Evolutionary conservation across 306 rosid species (phyloP), one percentile per base, ranked within the genome.

Genomic region (Quercus gilva): DNA sequence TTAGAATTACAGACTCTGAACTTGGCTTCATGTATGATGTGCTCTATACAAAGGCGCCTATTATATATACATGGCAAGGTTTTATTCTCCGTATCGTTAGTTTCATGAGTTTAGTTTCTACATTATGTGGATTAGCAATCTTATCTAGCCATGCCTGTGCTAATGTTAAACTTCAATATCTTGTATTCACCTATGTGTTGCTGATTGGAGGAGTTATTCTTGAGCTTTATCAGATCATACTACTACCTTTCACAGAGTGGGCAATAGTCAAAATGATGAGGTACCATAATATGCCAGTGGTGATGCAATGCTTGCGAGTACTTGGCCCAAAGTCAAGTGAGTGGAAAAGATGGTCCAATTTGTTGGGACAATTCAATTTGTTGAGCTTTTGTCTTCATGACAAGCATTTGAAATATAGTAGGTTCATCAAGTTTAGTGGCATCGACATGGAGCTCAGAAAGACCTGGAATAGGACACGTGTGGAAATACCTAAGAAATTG

Each of bases 11-110:
- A 18, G 97, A 91, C 64, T 71, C 81, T 5, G 92, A 91, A 74
- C 73, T 89, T 20, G 77, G 94, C 55, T 89, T 89, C 86, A 88
- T 91, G 92, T 91, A 89, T 59, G 94, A 89, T 76, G 92, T 82
- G 4, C 70, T 89, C 60, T 89, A 91, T 84, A 89, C 97, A 1
- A 91, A 91, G 77, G 87, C 90, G 0, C 86, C 84, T 1, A 76
- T 88, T 23, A 73, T 89, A 80, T 86, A 88, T 80, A 89, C 91
- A 49, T 83, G 59, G 79, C 57, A 52, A 63, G 97, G 97, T 51
- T 85, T 72, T 63, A 12, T 83, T 80, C 82, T 89, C 55, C 90
- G 97, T 11, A 55, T 83, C 6, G 21, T 80, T 19, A 88, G 92
- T 80, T 84, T 87, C 55, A 8, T 78, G 10, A 74, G 81, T 78